Evolutionary conservation across 2,329 filamentous ascomycete genomes (phyloP), one percentile per base, ranked within the genome.

Genomic region (Parafenestella ontariensis): DNA sequence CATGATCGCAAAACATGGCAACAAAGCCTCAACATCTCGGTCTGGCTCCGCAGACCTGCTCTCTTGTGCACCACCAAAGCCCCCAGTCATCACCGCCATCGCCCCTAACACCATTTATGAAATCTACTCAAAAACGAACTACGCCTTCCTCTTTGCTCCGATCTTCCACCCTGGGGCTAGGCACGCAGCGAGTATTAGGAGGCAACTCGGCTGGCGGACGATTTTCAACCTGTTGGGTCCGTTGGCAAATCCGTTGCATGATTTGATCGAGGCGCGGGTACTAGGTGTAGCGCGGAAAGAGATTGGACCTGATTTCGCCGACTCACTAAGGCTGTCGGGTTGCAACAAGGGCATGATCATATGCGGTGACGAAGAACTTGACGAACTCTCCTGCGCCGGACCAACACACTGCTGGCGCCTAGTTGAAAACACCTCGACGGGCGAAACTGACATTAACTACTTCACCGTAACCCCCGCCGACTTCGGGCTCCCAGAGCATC

Each of bases 191-290:
- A 87, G 89, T 1, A 88, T 97, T 61, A 89, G 95, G 58, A 90
- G 87, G 71, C 90, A 96, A 73, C 85, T 99, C 20, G 94, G 94
- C 54, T 94, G 95, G 83, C 87, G 95, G 67, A 99, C 95, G 1
- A 94, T 99, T 64, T 99, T 99, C 86, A 99, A 99, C 78, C 86
- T 99, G 15, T 85, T 99, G 45, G 95, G 95, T 0, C 95, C 95
- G 0, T 82, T 99, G 24, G 90, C 92, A 41, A 98, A 98, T 76
- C 95, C 95, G 0, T 85, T 96, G 17, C 91, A 97, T 69, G 74
- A 76, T 5, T 61, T 81, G 11, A 86, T 99, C 54, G 95, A 99
- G 79, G 92, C 93, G 11, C 87, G 95, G 26, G 86, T 99, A 54
- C 86, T 99, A n/a, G 95, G 95, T 57, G 94, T 99, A 24, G 94